Evolutionary conservation across 1,139 yeast species (phyloP).

Genomic region (Blastobotrys apis): DNA sequence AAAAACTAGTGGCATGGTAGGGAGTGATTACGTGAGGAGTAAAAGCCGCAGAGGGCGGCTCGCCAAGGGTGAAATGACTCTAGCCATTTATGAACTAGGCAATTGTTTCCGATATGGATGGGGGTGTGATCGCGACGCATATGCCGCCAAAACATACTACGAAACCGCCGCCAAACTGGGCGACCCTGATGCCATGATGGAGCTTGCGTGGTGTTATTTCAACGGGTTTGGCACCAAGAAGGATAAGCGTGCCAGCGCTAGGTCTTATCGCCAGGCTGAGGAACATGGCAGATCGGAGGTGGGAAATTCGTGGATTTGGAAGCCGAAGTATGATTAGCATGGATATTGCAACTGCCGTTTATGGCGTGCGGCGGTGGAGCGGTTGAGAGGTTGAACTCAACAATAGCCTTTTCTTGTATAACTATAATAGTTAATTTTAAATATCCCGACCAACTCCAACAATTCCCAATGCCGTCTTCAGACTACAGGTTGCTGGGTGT

Average conservation of each 20-base stretch:
- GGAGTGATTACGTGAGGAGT: too few species aligned
- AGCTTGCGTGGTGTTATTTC: slow-evolving; percentile 31
- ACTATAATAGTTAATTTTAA: too few species aligned
- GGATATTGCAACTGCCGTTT: not conserved
- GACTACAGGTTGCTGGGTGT: not conserved
- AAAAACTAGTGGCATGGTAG: slow-evolving; percentile 2
- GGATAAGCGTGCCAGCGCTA: slow-evolving; percentile 33
- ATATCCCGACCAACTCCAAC: too few species aligned
- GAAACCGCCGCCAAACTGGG: slow-evolving; percentile 36
- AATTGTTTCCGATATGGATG: slow-evolving; percentile 36
- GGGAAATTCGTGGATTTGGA: slow-evolving; percentile 38
- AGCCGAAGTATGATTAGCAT: slow-evolving; percentile 25
- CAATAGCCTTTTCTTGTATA: too few species aligned
- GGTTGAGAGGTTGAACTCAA: too few species aligned
- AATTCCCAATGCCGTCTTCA: too few species aligned
- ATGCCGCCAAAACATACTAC: slow-evolving; percentile 31
- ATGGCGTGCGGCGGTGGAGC: too few species aligned
- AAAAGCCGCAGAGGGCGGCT: too few species aligned
- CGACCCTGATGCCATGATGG: slow-evolving; percentile 36
- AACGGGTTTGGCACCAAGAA: slow-evolving; percentile 34
- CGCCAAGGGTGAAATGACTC: slow-evolving; percentile 31
- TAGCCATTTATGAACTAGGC: slow-evolving; percentile 35
- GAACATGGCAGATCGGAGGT: slow-evolving; percentile 30
- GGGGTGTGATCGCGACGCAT: slow-evolving; percentile 33
- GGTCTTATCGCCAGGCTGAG: slow-evolving; percentile 32